A percentile compares a stretch with the other conserved stretches of the same genome.
Evolutionary conservation across 2,329 filamentous ascomycete genomes (phyloP).

Genomic region (Fusarium sterilihyphosum): DNA sequence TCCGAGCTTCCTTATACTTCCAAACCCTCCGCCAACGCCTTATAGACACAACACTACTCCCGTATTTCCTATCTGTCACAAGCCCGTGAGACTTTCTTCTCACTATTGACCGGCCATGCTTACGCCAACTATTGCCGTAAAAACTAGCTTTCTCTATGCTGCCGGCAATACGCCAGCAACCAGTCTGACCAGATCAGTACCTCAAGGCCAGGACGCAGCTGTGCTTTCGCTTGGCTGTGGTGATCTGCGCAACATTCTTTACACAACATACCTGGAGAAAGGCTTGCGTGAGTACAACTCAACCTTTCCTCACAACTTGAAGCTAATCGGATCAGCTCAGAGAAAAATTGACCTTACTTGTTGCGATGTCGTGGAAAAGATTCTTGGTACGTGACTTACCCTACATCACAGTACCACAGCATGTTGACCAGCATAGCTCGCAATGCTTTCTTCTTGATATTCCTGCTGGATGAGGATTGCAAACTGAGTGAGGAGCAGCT

Average conservation of each 20-base stretch:
- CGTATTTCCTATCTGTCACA: not conserved
- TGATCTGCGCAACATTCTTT: constrained; percentile 66
- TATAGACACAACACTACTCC: not conserved
- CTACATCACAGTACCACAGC: not conserved
- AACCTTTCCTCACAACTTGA: not conserved
- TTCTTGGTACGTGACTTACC: constrained; percentile 56
- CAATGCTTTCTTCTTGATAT: constrained; percentile 62
- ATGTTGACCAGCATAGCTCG: constrained; percentile 54
- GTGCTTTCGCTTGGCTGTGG: constrained; percentile 66
- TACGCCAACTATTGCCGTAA: constrained; percentile 48
- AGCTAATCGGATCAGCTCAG: constrained; percentile 45
- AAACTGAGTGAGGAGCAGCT: constrained; percentile 44
- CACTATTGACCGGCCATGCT: constrained; percentile 46
- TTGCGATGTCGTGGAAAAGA: constrained; percentile 61
- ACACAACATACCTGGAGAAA: constrained; percentile 58
- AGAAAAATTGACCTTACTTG: constrained; percentile 65
- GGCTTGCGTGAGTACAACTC: constrained; percentile 47
- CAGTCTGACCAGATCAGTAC: constrained; percentile 58
- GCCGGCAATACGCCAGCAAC: constrained; percentile 65
- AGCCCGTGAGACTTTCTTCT: not conserved
- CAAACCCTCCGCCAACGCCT: not conserved
- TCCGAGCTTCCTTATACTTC: not conserved
- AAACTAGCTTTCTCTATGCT: constrained; percentile 54
- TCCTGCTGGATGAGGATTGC: constrained; percentile 57
- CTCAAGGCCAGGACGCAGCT: constrained; percentile 59